A percentile compares a stretch with the other conserved stretches of the same genome.
These are phyloP conservation scores for Scedosporium dehoogii DNA, from an alignment of 2,329 filamentous ascomycete genomes.

Conservation along the genomic window DNA sequence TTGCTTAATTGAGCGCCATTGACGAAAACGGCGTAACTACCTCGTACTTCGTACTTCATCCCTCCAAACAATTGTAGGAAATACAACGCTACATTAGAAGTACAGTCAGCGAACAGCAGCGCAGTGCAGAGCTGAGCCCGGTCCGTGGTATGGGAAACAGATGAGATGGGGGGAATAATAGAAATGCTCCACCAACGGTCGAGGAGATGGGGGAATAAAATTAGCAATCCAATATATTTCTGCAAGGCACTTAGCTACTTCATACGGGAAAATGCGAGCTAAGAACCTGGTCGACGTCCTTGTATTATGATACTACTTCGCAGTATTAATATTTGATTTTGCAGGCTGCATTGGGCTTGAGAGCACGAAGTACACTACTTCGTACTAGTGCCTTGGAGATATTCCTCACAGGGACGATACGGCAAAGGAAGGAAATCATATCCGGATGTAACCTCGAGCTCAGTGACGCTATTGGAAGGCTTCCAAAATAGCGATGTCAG, in stretches of 20 bases:
- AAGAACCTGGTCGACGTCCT: background rate
- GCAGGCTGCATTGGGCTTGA: background rate
- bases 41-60: too few species aligned
- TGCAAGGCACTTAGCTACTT: slow-evolving; percentile 3
- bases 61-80: too few species aligned
- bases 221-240: slow-evolving; percentile 6
- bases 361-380: background rate
- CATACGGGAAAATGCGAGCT: background rate
- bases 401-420: background rate
- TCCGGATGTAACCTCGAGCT: background rate
- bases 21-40: slow-evolving; percentile 1
- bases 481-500: too few species aligned
- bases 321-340: background rate
- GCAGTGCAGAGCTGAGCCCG: too few species aligned
- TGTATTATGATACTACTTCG: too few species aligned
- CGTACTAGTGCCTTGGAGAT: background rate
- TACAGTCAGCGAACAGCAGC: too few species aligned
- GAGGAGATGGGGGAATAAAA: background rate
- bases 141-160: too few species aligned
- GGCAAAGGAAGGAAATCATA: background rate
- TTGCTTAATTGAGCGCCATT: background rate
- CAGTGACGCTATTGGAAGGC: background rate
- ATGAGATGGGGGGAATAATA: background rate
- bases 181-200: background rate
- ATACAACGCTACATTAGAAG: too few species aligned